Conservation (phyloP, 208 protist species). For the Trypanosoma vivax region DNA sequence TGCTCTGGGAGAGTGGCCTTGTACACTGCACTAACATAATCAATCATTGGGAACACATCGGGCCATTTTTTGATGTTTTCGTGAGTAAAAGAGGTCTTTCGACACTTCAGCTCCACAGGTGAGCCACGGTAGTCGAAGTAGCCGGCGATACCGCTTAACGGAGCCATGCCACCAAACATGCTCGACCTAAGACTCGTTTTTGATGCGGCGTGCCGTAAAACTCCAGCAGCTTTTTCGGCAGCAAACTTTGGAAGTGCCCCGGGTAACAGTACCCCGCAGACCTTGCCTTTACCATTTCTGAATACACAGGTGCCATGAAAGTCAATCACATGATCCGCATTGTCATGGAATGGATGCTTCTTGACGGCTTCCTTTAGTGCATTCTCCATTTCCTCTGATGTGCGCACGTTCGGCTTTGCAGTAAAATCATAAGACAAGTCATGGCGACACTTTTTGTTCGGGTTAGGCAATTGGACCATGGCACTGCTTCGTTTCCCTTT, state of each 20-base stretch:
- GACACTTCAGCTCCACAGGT: constrained; percentile 74
- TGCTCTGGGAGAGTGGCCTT: constrained; percentile 45
- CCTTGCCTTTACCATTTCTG: constrained; percentile 53
- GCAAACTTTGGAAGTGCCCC: constrained; percentile 59
- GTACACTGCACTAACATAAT: constrained; percentile 86
- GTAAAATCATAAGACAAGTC: too few relatives aligned
- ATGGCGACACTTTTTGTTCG: too few relatives aligned
- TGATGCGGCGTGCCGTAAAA: constrained; percentile 62
- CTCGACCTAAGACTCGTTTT: constrained; percentile 55
- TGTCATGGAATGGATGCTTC: constrained; percentile 82
- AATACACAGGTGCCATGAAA: constrained; percentile 56
- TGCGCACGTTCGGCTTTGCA: too few relatives aligned
- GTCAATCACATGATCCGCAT: constrained; percentile 55
- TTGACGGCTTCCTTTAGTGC: constrained; percentile 57
- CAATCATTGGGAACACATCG: constrained; percentile 78
- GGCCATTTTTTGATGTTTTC: constrained; percentile 62
- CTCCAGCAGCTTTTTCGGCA: constrained; percentile 44
- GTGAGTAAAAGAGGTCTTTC: constrained; percentile 84
- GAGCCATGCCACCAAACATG: constrained; percentile 77
- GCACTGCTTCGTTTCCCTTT: too few relatives aligned
- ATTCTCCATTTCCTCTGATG: constrained; percentile 44
- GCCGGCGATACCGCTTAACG: constrained; percentile 84
- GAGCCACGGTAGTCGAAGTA: constrained; percentile 89
- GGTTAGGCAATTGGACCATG: too few relatives aligned
- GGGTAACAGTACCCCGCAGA: constrained; percentile 63